phyloP scores from a whole-genome alignment of 345 rosid species.

The Eucalyptus grandis region DNA sequence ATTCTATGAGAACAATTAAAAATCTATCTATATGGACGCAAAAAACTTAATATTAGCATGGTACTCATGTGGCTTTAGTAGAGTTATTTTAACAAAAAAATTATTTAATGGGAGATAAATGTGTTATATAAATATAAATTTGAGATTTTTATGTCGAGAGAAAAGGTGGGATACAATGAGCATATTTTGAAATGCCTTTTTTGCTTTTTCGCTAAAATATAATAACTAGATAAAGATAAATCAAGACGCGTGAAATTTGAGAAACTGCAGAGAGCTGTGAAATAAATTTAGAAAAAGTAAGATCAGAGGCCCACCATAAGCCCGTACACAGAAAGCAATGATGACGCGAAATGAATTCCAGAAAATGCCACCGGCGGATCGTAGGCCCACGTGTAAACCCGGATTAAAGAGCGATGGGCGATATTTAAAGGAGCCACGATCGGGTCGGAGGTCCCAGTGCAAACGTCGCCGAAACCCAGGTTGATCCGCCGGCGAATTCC shows the following conservation, averaged over 20 bases:
- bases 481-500: not conserved
- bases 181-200: too few relatives aligned
- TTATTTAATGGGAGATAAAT: rapidly evolving
- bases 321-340: not conserved
- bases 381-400: not conserved
- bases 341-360: not conserved
- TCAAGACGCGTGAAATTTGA: too few relatives aligned
- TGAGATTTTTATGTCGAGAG: too few relatives aligned
- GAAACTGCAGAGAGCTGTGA: not conserved
- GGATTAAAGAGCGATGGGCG: not conserved
- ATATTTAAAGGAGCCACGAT: not conserved
- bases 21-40: too few relatives aligned
- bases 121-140: too few relatives aligned
- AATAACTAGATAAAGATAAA: not conserved
- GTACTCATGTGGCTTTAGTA: rapidly evolving
- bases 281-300: not conserved
- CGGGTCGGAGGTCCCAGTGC: not conserved
- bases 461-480: not conserved
- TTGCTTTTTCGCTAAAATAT: not conserved
- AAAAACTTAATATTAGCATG: too few relatives aligned
- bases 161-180: too few relatives aligned
- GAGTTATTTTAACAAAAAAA: too few relatives aligned
- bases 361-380: not conserved
- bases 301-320: not conserved
- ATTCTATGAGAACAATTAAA: too few relatives aligned